Percentiles rank a stretch among this genome's conserved stretches.
These are phyloP conservation scores for Penicillium sp. DNA, from an alignment of 2,329 filamentous ascomycete genomes.

Conservation along the genomic window DNA sequence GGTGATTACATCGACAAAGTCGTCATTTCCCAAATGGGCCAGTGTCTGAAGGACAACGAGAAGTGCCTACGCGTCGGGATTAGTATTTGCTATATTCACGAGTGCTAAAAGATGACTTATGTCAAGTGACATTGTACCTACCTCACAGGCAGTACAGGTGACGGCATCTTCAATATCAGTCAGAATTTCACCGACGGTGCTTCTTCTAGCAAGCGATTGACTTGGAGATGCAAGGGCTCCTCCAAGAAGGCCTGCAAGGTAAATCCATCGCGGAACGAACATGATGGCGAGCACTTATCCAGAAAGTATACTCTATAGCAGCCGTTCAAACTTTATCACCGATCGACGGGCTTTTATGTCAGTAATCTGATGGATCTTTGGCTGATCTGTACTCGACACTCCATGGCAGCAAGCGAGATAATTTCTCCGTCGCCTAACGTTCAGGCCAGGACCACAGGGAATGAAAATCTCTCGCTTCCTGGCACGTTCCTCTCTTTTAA, in stretches of 20 bases:
- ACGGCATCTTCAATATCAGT: constrained; percentile 37
- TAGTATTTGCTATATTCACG: background rate
- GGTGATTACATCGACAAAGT: constrained; percentile 49
- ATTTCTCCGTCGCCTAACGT: background rate
- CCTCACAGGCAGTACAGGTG: constrained; percentile 40
- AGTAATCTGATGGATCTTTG: background rate
- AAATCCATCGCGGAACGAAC: constrained; percentile 14
- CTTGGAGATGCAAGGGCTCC: constrained; percentile 13
- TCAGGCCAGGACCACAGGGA: constrained; percentile 4
- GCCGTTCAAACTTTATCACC: background rate
- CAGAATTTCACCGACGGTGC: constrained; percentile 31
- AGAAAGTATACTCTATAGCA: background rate
- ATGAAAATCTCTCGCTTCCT: constrained; percentile 6
- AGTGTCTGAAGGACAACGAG: constrained; percentile 52
- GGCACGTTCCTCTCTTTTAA: constrained; percentile 21
- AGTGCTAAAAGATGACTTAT: background rate
- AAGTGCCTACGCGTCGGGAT: constrained; percentile 33
- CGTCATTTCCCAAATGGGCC: constrained; percentile 51
- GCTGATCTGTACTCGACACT: background rate
- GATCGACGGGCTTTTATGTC: constrained; percentile 3
- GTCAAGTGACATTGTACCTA: constrained; percentile 11
- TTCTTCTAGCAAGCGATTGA: constrained; percentile 19
- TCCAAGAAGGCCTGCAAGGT: constrained; percentile 17
- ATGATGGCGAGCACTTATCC: constrained; percentile 7
- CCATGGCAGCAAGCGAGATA: background rate